Percentiles rank a stretch among this genome's conserved stretches.
These are phyloP conservation scores for Colletotrichum echinochloae DNA, from an alignment of 2,329 filamentous ascomycete genomes.

Conservation along the genomic window DNA sequence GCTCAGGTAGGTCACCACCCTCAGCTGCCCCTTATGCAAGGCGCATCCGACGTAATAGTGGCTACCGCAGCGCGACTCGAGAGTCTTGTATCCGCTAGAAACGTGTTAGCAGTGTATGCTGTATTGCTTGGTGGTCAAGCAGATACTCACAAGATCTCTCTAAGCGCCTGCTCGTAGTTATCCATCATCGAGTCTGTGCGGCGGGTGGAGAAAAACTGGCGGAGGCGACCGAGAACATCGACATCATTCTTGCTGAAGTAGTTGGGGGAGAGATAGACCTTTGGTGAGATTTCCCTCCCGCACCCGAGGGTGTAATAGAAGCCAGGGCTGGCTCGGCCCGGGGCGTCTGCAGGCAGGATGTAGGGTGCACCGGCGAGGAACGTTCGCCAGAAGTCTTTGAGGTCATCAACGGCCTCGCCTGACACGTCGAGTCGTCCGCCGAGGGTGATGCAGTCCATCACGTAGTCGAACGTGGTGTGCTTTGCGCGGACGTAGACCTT, in stretches of 20 bases:
- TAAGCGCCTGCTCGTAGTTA: conserved; percentile 34
- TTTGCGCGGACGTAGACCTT: conserved; percentile 35
- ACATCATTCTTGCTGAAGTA: conserved; percentile 29
- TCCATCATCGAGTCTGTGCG: conserved; percentile 37
- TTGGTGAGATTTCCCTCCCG: conserved; percentile 31
- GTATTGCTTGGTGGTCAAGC: neutral
- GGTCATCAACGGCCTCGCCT: conserved; percentile 31
- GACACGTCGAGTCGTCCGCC: conserved; percentile 36
- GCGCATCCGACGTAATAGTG: conserved; percentile 37
- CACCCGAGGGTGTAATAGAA: conserved; percentile 38
- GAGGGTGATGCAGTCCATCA: conserved; percentile 38
- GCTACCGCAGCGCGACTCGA: conserved; percentile 33
- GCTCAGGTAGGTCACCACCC: conserved; percentile 37
- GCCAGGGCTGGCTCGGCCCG: conserved; percentile 29
- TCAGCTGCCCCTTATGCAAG: conserved; percentile 32
- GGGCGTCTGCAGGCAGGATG: conserved; percentile 26
- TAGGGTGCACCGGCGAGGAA: conserved; percentile 28
- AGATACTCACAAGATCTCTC: conserved; percentile 31
- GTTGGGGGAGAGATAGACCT: conserved; percentile 35
- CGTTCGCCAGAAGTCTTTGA: conserved; percentile 30
- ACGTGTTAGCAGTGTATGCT: neutral
- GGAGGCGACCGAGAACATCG: conserved; percentile 32
- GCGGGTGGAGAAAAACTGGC: conserved; percentile 33
- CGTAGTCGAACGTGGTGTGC: conserved; percentile 32
- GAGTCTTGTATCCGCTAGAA: conserved; percentile 28